Evolutionary conservation across 257 asterid genomes (phyloP).

Genomic region (Capsicum pubescens): DNA sequence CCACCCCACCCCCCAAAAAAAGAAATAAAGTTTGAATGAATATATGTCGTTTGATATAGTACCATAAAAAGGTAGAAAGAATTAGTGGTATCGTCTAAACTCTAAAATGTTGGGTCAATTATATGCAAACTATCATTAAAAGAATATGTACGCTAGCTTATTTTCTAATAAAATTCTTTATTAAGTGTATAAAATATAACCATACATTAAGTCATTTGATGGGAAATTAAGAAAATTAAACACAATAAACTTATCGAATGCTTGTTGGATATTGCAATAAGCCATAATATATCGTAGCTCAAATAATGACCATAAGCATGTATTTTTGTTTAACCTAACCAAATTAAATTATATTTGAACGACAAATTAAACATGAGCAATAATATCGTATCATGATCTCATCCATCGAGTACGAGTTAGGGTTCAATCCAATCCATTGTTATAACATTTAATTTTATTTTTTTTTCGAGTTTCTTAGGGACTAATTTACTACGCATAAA

Average conservation of each 20-base stretch:
- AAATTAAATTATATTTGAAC: neutral
- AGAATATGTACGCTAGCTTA: neutral
- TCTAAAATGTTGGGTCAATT: neutral
- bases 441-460: no score
- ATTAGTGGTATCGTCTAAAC: neutral
- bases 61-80: slow-evolving; percentile 12
- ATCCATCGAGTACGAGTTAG: neutral
- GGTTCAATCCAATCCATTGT: neutral
- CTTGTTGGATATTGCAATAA: neutral
- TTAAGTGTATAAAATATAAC: neutral
- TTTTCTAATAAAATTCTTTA: neutral
- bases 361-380: neutral
- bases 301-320: neutral
- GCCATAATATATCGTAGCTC: neutral
- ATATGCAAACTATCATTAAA: neutral
- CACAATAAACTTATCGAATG: neutral
- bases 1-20: neutral
- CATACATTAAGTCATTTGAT: neutral
- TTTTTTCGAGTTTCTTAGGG: neutral
- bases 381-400: no score
- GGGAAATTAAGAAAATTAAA: neutral
- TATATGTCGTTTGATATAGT: neutral
- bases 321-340: neutral
- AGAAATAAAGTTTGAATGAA: neutral
- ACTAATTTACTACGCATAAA: neutral